These are phyloP conservation scores for Conticribra weissflogii DNA, from an alignment of 108 stramenopile species.

Conservation along the genomic window DNA sequence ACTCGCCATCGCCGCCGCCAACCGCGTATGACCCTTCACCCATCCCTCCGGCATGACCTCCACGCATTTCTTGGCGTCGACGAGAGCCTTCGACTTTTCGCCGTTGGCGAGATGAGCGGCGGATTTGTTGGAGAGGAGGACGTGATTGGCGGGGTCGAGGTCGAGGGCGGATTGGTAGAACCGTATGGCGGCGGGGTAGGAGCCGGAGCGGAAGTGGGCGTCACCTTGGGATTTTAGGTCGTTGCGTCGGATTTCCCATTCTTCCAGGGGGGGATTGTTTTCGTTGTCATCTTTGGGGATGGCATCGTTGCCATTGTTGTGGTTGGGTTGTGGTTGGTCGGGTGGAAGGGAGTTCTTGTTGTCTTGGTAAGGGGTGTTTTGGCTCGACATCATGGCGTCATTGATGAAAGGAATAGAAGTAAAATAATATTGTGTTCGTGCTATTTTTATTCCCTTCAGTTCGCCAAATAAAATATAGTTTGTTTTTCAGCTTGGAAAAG, in stretches of 20 bases:
- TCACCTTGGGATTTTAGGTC: conserved; percentile 66
- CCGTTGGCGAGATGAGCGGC: conserved; percentile 82
- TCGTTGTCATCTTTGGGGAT: too few relatives aligned
- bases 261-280: conserved; percentile 42
- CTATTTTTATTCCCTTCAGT: too few relatives aligned
- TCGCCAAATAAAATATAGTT: too few relatives aligned
- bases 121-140: conserved; percentile 75
- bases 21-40: conserved; percentile 72
- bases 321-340: too few relatives aligned
- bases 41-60: conserved; percentile 41
- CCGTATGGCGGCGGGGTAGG: conserved; percentile 63
- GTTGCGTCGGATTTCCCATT: conserved; percentile 86
- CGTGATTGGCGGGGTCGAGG: conserved; percentile 67
- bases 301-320: background rate
- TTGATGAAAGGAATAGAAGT: too few relatives aligned
- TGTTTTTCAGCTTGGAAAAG: too few relatives aligned
- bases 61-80: conserved; percentile 72
- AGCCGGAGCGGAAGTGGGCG: conserved; percentile 64
- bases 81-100: conserved; percentile 75
- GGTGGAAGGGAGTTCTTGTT: background rate
- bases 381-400: too few relatives aligned
- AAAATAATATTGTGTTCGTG: too few relatives aligned
- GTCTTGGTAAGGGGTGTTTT: too few relatives aligned
- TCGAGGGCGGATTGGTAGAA: conserved; percentile 69
- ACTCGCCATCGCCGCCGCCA: conserved; percentile 79